phyloP scores from a whole-genome alignment of 176 grass and related monocot genomes.

The Triticum aestivum region IWGSC_CS_RefSeq_v2.1 NC_057797.1:19786102-19786601 shows the following conservation, averaged over 20 bases:
- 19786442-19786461: not conserved
- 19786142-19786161: not conserved
- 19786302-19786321: not conserved
- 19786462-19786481: not conserved
- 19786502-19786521: not conserved
- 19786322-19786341: not conserved
- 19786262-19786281: not conserved
- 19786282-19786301: not conserved
- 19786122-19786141: slow-evolving; percentile 97
- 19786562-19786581: too few species aligned
- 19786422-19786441: not conserved
- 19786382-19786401: not conserved
- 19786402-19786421: not conserved
- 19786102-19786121: slow-evolving; percentile 94
- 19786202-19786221: not conserved
- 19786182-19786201: not conserved
- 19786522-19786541: too few species aligned
- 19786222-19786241: not conserved
- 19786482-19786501: not conserved
- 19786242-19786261: not conserved
- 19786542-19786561: too few species aligned
- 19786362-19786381: too few species aligned
- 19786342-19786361: not conserved
- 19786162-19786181: not conserved
- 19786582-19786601: too few species aligned